Evolutionary conservation across 2,329 filamentous ascomycete species (phyloP), one percentile per base, ranked within the genome.

Genomic region (Coniochaeta sp.): DNA sequence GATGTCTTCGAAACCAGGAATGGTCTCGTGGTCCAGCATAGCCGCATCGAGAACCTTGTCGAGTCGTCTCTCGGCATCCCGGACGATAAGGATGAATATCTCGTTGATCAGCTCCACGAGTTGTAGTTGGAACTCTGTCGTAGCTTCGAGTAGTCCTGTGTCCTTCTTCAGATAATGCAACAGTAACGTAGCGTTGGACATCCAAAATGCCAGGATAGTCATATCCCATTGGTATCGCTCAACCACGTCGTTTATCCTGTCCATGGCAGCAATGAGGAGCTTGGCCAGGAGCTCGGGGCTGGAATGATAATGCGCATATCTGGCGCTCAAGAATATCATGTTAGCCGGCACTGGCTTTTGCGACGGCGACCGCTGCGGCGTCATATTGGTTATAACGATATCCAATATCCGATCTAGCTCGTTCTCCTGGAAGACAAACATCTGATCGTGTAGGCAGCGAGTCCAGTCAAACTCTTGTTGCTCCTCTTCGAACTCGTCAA

Each of bases 201-300:
- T 92, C 95, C 95, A 99, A 71, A 99, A 99, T 2, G 95, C 95
- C 40, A 99, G 79, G 66, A 99, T 96, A 0, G 95, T 99, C 95
- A 99, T 99, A 71, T 99, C 95, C 95, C 95, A 98, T 71, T 99
- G 95, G 70, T 93, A 88, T 63, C 85, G 85, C 74, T 98, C 95
- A n/a, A 99, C 92, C 33, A 97, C 91, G 62, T 92, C 89, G 70
- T 98, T 98, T 68, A 99, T 98, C 74, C 93, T 95, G 69, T 96
- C 91, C 83, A 96, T 96, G 40, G 95, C 91, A 38, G 89, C 88
- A 28, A 90, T 81, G 17, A 99, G 83, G 28, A 98, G 83, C 50
- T 89, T 89, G 19, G 86, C 88, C 11, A 99, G 78, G 11, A 99
- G 81, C 64, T 97, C 93, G 2, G 84, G 83, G 68, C 90, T 96